Percentiles rank a stretch among this genome's conserved stretches.
Conservation (phyloP, 2,329 filamentous ascomycete species). For the Talaromyces sp. region DNA sequence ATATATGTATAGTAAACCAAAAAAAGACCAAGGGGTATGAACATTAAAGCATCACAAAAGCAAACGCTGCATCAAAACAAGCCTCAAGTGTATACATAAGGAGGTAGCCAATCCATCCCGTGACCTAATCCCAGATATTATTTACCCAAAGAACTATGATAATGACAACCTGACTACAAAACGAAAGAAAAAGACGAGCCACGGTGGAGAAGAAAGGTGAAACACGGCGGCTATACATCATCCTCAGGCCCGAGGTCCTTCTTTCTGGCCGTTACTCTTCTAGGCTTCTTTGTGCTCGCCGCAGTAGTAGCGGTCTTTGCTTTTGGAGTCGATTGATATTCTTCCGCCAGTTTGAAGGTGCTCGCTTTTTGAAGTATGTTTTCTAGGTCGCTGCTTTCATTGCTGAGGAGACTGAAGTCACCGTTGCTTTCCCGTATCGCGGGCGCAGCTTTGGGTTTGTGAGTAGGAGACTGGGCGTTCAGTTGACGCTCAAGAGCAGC, state of each 20-base stretch:
- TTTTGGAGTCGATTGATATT: constrained; percentile 24
- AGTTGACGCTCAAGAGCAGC: constrained; percentile 63
- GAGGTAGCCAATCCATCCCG: neutral
- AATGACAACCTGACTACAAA: neutral
- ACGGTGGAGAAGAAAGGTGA: neutral
- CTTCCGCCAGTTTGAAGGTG: constrained; percentile 33
- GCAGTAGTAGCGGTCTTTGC: neutral
- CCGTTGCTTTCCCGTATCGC: constrained; percentile 13
- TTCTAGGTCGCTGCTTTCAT: constrained; percentile 36
- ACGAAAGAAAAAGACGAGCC: neutral
- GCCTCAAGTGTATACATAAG: neutral
- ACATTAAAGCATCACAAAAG: neutral
- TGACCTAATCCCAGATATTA: neutral
- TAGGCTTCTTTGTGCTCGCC: constrained; percentile 25
- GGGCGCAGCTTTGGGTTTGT: constrained; percentile 35
- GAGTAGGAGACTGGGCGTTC: constrained; percentile 58
- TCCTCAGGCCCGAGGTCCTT: constrained; percentile 44
- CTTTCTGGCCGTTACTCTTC: constrained; percentile 44
- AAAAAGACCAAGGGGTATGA: neutral
- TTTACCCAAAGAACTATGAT: neutral
- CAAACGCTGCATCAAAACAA: neutral
- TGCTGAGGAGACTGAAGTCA: constrained; percentile 25
- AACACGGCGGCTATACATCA: constrained; percentile 21
- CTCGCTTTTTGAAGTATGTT: constrained; percentile 36
- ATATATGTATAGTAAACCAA: neutral